phyloP scores from a whole-genome alignment of 2,329 filamentous ascomycete genomes.

The Colletotrichum sp. region DNA sequence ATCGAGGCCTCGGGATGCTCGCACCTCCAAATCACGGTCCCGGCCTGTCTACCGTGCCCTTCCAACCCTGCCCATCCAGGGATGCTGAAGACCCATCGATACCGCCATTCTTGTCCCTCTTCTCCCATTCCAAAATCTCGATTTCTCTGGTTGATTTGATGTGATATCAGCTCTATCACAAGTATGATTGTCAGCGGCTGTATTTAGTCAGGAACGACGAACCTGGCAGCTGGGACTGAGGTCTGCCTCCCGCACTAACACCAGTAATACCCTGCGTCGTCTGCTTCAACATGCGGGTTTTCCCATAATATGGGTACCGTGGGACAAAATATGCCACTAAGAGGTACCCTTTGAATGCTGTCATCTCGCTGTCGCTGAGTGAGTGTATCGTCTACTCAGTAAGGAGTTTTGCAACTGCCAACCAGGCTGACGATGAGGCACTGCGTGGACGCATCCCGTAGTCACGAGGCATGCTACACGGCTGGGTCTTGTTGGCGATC shows the following conservation, averaged over 20 bases:
- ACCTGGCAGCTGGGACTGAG: not conserved
- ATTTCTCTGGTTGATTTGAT: not conserved
- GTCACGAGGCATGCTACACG: not conserved
- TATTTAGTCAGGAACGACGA: not conserved
- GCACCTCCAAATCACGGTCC: not conserved
- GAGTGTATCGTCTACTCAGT: not conserved
- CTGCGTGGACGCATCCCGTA: not conserved
- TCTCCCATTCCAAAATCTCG: not conserved
- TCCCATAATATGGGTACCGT: not conserved
- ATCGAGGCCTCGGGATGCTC: not conserved
- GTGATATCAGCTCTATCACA: not conserved
- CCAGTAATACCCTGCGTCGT: not conserved
- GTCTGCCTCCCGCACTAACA: not conserved
- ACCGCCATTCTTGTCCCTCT: not conserved
- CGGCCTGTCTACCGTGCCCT: not conserved
- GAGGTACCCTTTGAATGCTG: not conserved
- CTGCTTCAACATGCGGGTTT: not conserved
- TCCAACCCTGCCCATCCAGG: not conserved
- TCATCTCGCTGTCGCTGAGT: not conserved
- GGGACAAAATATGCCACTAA: not conserved
- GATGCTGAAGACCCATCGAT: not conserved
- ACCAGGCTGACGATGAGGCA: not conserved
- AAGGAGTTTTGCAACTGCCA: not conserved
- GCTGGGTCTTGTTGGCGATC: not conserved
- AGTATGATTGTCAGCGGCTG: not conserved